Evolutionary conservation across 306 rosid species (phyloP).

Genomic region (Lathyrus aphaca): DNA sequence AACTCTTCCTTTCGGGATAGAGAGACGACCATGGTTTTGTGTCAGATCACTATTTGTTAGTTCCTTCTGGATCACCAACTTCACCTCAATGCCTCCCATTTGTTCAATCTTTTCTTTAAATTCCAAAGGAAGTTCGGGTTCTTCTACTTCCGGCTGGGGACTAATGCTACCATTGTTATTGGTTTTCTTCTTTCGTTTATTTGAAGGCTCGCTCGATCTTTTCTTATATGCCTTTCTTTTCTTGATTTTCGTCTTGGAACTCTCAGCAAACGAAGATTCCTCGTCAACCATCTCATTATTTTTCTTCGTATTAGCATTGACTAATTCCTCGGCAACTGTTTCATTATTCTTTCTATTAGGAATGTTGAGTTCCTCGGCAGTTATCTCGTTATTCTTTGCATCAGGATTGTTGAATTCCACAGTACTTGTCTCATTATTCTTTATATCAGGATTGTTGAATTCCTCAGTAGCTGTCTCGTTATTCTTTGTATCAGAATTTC

Average conservation of each 20-base stretch:
- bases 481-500: background rate
- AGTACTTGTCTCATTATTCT: too few relatives aligned
- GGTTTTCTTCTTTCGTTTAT: background rate
- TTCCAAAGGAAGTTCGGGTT: background rate
- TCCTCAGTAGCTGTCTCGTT: too few relatives aligned
- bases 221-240: background rate
- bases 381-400: background rate
- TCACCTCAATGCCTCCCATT: background rate
- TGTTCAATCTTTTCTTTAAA: conserved; percentile 12
- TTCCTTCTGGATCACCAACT: background rate
- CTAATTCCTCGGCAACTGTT: too few relatives aligned
- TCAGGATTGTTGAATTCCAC: background rate
- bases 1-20: background rate
- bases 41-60: background rate
- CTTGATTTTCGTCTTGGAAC: background rate
- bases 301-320: too few relatives aligned
- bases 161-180: background rate
- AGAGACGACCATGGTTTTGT: background rate
- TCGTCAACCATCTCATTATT: too few relatives aligned
- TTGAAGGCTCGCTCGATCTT: background rate
- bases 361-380: background rate
- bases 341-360: too few relatives aligned
- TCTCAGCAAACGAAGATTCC: background rate
- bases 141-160: too few relatives aligned
- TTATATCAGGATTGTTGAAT: too few relatives aligned